These are phyloP conservation scores for Plasmopara muralis DNA, from an alignment of 352 stramenopile species.

Conservation along the genomic window DNA sequence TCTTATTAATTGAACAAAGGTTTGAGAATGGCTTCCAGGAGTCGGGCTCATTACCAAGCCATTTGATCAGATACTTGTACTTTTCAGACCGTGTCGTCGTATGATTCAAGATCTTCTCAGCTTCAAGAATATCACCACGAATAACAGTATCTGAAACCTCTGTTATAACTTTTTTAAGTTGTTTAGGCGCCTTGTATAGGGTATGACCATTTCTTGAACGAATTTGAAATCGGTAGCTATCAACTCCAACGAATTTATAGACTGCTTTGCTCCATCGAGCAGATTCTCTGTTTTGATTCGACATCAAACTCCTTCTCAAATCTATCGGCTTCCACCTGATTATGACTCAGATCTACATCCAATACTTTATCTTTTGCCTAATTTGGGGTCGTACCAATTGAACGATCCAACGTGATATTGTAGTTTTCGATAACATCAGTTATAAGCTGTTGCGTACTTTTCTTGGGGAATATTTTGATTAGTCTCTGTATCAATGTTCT, in stretches of 20 bases:
- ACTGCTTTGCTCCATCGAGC: conserved; percentile 21
- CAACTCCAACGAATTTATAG: conserved; percentile 17
- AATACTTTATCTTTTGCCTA: conserved; percentile 11
- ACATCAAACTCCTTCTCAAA: conserved; percentile 8
- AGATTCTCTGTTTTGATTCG: conserved; percentile 6
- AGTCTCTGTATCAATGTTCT: background rate
- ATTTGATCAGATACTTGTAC: background rate
- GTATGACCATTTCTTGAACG: conserved; percentile 22
- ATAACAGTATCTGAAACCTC: conserved; percentile 13
- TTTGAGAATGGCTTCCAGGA: background rate
- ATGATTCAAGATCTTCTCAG: background rate
- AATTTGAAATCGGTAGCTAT: conserved; percentile 21
- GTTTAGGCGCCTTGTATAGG: conserved; percentile 6
- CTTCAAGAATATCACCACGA: conserved; percentile 17
- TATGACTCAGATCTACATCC: background rate
- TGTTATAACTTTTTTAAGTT: conserved; percentile 1
- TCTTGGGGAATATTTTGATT: background rate
- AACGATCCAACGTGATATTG: conserved; percentile 29
- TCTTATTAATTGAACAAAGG: no score
- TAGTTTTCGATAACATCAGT: conserved; percentile 28
- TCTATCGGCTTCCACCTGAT: conserved; percentile 1
- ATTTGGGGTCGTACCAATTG: conserved; percentile 7
- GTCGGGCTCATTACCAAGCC: background rate
- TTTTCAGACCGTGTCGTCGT: background rate
- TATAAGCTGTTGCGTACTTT: conserved; percentile 2